phyloP scores from a whole-genome alignment of 1,139 yeast species.

The Hansenula lynferdii region DNA sequence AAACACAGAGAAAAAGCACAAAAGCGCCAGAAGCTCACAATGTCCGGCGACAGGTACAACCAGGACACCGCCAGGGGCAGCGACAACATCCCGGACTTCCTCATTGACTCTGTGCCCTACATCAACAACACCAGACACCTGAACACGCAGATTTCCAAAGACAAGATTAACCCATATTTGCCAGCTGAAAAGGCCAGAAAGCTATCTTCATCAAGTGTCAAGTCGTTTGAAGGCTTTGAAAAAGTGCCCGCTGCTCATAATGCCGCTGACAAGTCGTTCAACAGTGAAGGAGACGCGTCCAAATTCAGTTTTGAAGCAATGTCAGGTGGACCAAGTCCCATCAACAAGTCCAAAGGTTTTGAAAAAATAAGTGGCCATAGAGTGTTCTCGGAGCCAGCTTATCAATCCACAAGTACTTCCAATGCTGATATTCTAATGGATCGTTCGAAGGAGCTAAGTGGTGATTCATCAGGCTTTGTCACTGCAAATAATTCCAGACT shows the following conservation, averaged over 20 bases:
- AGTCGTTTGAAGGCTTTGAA: not conserved
- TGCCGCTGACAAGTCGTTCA: constrained; percentile 4
- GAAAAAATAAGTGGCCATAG: too few relatives aligned
- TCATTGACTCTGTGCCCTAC: constrained; percentile 14
- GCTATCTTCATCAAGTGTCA: constrained; percentile 1
- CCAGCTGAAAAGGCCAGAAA: constrained; percentile 9
- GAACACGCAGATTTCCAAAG: constrained; percentile 8
- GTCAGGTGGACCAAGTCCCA: not conserved
- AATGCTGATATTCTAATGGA: too few relatives aligned
- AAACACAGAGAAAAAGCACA: not conserved
- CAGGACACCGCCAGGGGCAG: not conserved
- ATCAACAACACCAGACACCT: constrained; percentile 4
- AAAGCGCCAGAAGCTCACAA: not conserved
- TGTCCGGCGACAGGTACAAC: not conserved
- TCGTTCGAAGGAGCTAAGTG: constrained; percentile 10
- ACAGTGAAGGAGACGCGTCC: constrained; percentile 13
- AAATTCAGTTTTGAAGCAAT: constrained; percentile 17
- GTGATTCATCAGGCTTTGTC: constrained; percentile 9
- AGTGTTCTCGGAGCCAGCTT: not conserved
- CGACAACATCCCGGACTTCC: constrained; percentile 16
- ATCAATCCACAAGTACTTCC: not conserved
- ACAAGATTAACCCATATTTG: constrained; percentile 14
- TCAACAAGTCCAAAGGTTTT: too few relatives aligned
- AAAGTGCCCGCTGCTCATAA: not conserved
- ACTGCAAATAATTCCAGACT: constrained; percentile 2